phyloP scores from a whole-genome alignment of 139 green algal species.

The Chlorella vulgaris region DNA sequence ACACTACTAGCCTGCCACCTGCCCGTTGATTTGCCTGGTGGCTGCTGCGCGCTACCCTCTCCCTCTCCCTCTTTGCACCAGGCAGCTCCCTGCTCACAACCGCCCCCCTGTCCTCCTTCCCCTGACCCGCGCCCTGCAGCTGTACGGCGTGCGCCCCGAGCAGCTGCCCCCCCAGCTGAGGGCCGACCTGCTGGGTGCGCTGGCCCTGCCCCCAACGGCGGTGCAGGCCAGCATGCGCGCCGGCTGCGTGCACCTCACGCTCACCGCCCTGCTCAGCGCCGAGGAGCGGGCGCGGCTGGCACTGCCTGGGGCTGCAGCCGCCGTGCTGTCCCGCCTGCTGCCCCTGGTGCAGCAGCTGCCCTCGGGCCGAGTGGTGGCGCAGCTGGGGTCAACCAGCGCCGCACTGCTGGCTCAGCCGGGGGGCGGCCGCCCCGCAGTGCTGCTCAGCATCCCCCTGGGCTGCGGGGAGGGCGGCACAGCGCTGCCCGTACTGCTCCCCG shows the following conservation, averaged over 20 bases:
- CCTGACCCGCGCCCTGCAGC: not conserved
- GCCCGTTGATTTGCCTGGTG: not conserved
- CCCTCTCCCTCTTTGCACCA: too few species aligned
- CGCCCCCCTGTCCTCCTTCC: not conserved
- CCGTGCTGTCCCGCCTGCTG: conserved; percentile 1
- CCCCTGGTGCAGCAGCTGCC: not conserved
- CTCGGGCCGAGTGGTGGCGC: not conserved
- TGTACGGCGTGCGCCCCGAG: conserved; percentile 20
- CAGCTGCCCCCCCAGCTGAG: conserved; percentile 8
- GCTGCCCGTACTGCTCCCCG: not conserved
- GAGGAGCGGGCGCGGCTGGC: not conserved
- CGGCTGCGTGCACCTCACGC: conserved; percentile 26
- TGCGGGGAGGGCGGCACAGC: not conserved
- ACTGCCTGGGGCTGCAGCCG: not conserved
- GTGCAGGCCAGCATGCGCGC: not conserved
- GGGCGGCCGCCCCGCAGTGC: not conserved
- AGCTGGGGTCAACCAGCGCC: conserved; percentile 3
- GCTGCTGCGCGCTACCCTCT: too few species aligned
- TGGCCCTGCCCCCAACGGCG: not conserved
- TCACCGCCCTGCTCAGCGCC: not conserved
- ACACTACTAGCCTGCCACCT: not conserved
- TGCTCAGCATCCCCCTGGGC: not conserved
- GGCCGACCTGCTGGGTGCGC: not conserved
- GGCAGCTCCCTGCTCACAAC: not conserved
- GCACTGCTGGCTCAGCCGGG: not conserved